Base-by-base conservation (phyloP, 345 rosid genomes). In the Corymbia maculata region DNA sequence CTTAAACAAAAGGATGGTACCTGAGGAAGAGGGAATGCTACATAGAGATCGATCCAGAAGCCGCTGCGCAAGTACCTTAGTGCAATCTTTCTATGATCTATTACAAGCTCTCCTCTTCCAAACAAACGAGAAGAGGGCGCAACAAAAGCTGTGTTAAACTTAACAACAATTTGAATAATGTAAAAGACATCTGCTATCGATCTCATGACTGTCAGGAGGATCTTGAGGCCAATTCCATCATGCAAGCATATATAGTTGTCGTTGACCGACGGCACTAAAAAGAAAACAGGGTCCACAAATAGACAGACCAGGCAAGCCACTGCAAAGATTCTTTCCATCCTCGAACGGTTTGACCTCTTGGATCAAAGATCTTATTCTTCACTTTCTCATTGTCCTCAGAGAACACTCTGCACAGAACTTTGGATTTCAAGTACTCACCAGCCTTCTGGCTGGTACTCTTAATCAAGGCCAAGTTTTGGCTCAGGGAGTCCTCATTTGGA, bases 31-130 rank as follows among this genome's bases (percentile, higher is more conserved):
- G 90, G 90, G 86, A 55, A 32, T 21, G 90, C 75, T 7, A 42
- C 90, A 57, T 75, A 44, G 57, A 89, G 88, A 49, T 89, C 88
- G 17, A 89, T 59, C 86, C 88, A 86, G 86, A 86, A 86, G 28
- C 51, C 80, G 47, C 55, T 45, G 26, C 52, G 75, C 85, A 89
- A 30, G 79, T 86, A 86, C 86, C 90, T 86, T 32, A 68, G 52
- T 13, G 88, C 90, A 30, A 89, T 86, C 88, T 79, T 89, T 55
- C 49, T 86, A 32, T 85, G 52, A 47, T 89, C 90, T 53, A 88
- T 80, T 7, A 82, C 89, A 59, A 88, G 86, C 79, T 88, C 89
- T 28, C 89, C 89, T 84, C 89, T 88, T 68, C 89, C 86, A 30
- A 84, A 82, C 26, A 82, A 87, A 26, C 89, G 79, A 16, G 90